Percentiles rank a stretch among this genome's conserved stretches.
These are phyloP conservation scores for Candida endomychidarum DNA, from an alignment of 805 yeast genomes.

Conservation along the genomic window DNA sequence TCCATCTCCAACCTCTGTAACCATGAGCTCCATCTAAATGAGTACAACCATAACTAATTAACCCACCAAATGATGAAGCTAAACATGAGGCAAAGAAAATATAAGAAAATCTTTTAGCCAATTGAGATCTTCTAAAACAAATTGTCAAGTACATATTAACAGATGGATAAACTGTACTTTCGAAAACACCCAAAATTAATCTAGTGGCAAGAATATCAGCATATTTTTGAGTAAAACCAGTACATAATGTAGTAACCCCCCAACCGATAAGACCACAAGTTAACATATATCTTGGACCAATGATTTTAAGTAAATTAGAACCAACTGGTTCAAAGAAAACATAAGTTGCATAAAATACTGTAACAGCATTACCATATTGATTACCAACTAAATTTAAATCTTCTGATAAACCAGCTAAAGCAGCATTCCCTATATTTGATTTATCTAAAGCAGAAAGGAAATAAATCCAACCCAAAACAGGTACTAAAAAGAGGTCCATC, in stretches of 20 bases:
- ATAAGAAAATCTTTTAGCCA: slow-evolving; percentile 23
- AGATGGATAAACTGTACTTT: slow-evolving; percentile 52
- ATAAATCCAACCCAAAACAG: neutral
- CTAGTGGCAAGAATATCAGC: slow-evolving; percentile 47
- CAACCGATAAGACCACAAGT: slow-evolving; percentile 7
- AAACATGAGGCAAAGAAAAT: slow-evolving; percentile 46
- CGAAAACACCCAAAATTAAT: slow-evolving; percentile 51
- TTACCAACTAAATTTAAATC: slow-evolving; percentile 37
- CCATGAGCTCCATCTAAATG: slow-evolving; percentile 50
- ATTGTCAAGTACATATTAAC: slow-evolving; percentile 35
- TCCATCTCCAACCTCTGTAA: slow-evolving; percentile 48
- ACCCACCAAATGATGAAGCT: slow-evolving; percentile 78
- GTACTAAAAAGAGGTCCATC: neutral
- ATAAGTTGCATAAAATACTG: slow-evolving; percentile 50
- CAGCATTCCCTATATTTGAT: slow-evolving; percentile 61
- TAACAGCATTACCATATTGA: slow-evolving; percentile 45
- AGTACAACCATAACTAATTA: slow-evolving; percentile 61
- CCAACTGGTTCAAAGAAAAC: slow-evolving; percentile 37
- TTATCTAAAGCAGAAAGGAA: slow-evolving; percentile 48
- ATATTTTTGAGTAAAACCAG: slow-evolving; percentile 42
- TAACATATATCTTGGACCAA: slow-evolving; percentile 6
- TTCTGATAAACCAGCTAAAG: slow-evolving; percentile 49
- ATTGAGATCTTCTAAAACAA: slow-evolving; percentile 18
- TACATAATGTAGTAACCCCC: slow-evolving; percentile 30
- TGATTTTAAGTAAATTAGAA: slow-evolving; percentile 1